Evolutionary conservation across 345 rosid genomes (phyloP).

Genomic region (Heritiera littoralis): DNA sequence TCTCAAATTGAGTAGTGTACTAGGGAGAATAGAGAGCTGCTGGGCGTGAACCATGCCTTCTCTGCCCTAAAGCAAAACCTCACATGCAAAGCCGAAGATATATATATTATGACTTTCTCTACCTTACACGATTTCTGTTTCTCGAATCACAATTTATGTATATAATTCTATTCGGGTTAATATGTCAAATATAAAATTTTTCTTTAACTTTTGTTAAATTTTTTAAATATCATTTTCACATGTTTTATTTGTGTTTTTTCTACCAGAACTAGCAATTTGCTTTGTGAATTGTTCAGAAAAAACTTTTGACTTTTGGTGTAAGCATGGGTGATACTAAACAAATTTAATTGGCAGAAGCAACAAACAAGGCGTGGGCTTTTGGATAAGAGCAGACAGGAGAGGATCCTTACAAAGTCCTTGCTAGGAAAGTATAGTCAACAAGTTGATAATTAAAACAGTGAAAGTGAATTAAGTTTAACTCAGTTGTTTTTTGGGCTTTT

Average conservation of each 20-base stretch:
- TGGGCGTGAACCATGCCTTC: slow-evolving; percentile 12
- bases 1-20: slow-evolving; percentile 3
- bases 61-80: neutral
- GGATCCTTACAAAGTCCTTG: neutral
- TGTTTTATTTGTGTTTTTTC: too few species aligned
- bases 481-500: neutral
- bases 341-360: neutral
- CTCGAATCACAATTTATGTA: too few species aligned
- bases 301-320: slow-evolving; percentile 1
- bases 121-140: too few species aligned
- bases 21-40: neutral
- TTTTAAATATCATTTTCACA: too few species aligned
- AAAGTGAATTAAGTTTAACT: slow-evolving; percentile 1
- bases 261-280: neutral
- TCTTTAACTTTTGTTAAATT: too few species aligned
- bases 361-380: neutral
- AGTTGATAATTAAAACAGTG: neutral
- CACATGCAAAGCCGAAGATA: neutral
- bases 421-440: slow-evolving; percentile 7
- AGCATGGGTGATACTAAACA: neutral
- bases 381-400: neutral
- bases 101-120: too few species aligned
- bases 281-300: neutral
- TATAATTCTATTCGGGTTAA: too few species aligned
- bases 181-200: too few species aligned